These are phyloP conservation scores for Heracleum sosnowskyi DNA, from an alignment of 129 eudicot species.

Conservation along the genomic window DNA sequence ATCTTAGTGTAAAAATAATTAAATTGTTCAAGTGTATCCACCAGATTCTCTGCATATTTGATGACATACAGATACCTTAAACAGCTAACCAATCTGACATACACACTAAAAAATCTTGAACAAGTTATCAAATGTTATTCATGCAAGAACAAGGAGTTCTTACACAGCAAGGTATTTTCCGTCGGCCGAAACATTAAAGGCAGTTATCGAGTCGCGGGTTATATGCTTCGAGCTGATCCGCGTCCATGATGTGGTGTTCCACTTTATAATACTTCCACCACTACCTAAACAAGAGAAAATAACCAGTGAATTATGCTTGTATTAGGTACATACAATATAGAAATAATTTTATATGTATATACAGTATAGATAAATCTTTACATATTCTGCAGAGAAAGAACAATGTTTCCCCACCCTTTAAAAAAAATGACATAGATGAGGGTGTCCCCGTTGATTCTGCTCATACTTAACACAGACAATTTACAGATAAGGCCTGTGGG, in stretches of 20 bases:
- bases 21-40: not conserved
- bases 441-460: not conserved
- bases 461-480: not conserved
- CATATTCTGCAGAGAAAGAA: not conserved
- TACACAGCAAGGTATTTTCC: slow-evolving; percentile 79
- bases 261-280: slow-evolving; percentile 68
- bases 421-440: not conserved
- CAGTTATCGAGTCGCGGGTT: slow-evolving; percentile 54
- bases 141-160: slow-evolving; percentile 5
- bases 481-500: not conserved
- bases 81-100: not conserved
- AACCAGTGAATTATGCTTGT: not conserved
- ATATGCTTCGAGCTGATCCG: slow-evolving; percentile 53
- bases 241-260: slow-evolving; percentile 68
- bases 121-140: not conserved
- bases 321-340: not conserved
- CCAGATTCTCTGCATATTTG: not conserved
- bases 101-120: not conserved
- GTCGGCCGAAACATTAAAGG: slow-evolving; percentile 62
- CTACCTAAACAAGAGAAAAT: slow-evolving; percentile 29
- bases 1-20: not conserved
- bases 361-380: not conserved
- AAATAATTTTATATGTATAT: not conserved
- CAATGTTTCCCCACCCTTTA: not conserved
- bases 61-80: not conserved